These are phyloP conservation scores for Mrakia hoshinonis DNA, from an alignment of 768 basidiomycete species.

Conservation along the genomic window DNA sequence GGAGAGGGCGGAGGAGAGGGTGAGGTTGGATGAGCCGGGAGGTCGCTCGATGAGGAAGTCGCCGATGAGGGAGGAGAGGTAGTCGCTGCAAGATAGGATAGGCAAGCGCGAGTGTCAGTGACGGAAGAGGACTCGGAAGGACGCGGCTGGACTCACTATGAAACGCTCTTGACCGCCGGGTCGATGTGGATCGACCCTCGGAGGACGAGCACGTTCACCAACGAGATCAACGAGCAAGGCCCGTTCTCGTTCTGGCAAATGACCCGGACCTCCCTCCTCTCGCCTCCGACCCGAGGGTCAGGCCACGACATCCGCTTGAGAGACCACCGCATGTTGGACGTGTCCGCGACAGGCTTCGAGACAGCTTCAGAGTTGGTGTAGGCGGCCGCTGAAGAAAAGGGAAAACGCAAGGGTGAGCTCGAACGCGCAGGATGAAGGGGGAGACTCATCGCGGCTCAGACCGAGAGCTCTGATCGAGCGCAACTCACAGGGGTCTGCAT, in stretches of 20 bases:
- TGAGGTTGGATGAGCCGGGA: conserved; percentile 36
- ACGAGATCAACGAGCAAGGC: conserved; percentile 32
- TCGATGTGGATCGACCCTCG: conserved; percentile 66
- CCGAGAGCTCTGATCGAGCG: too few species aligned
- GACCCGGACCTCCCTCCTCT: conserved; percentile 30
- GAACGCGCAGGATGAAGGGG: background rate
- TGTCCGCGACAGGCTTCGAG: background rate
- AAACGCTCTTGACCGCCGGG: background rate
- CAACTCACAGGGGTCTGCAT: background rate
- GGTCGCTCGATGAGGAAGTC: conserved; percentile 27
- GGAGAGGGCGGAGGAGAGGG: conserved; percentile 62
- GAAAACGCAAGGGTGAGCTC: background rate
- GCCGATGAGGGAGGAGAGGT: conserved; percentile 21
- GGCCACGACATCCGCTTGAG: conserved; percentile 36
- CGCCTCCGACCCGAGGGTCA: conserved; percentile 33
- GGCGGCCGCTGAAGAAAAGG: background rate
- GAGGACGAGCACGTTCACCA: conserved; percentile 80
- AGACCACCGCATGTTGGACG: conserved; percentile 23
- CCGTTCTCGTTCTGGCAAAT: conserved; percentile 35
- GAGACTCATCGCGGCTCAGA: background rate
- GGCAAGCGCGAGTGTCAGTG: background rate
- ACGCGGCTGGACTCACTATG: background rate
- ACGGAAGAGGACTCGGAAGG: background rate
- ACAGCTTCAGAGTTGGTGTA: background rate
- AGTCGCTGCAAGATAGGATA: background rate